These are phyloP conservation scores for Entomortierella chlamydospora DNA, from an alignment of 192 early-diverging fungal genomes.

Conservation along the genomic window DNA sequence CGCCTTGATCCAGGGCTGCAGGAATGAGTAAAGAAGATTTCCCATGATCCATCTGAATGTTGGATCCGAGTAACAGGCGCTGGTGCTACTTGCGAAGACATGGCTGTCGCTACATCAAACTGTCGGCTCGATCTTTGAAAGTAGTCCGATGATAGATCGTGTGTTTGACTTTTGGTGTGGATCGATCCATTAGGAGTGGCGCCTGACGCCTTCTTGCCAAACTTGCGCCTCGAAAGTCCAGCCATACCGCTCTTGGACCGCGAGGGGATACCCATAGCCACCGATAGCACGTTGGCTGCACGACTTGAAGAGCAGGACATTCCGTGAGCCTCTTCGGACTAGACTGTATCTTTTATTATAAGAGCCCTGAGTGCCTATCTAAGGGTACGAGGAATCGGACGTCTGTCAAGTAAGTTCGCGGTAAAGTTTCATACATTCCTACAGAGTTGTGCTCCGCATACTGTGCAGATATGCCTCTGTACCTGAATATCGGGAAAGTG, in stretches of 20 bases:
- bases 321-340: neutral
- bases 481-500: neutral
- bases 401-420: neutral
- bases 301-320: slow-evolving; percentile 51
- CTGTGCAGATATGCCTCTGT: neutral
- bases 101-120: neutral
- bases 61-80: neutral
- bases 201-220: slow-evolving; percentile 15
- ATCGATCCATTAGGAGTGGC: neutral
- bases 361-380: neutral
- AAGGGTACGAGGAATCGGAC: neutral
- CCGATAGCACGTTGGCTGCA: slow-evolving; percentile 49
- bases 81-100: neutral
- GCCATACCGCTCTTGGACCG: slow-evolving; percentile 29
- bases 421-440: neutral
- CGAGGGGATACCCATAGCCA: slow-evolving; percentile 47
- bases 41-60: slow-evolving; percentile 26
- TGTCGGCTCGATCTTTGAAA: neutral
- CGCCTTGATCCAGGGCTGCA: slow-evolving; percentile 11
- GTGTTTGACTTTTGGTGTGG: neutral
- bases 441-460: neutral
- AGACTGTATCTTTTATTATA: too few species aligned
- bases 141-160: neutral
- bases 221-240: slow-evolving; percentile 9
- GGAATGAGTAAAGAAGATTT: slow-evolving; percentile 36